Evolutionary conservation across 176 grass and related monocot species (phyloP).

Genomic region (Triticum turgidum): DNA sequence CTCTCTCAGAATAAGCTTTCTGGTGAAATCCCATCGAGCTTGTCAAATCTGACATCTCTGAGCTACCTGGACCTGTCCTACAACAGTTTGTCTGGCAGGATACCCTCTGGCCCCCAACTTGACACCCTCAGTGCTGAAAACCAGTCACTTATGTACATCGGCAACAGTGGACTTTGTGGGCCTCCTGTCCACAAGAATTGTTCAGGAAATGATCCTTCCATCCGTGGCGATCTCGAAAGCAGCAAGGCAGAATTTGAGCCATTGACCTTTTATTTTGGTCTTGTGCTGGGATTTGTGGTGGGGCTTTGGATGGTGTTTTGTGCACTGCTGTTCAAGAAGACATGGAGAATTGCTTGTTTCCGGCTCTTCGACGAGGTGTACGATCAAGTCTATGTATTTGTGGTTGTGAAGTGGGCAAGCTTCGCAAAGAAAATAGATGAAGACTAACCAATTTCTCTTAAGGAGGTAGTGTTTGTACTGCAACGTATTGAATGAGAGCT

Average conservation of each 20-base stretch:
- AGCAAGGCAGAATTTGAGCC: too few species aligned
- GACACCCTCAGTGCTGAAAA: background rate
- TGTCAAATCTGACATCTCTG: too few species aligned
- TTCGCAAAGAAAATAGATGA: background rate
- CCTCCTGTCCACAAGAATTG: conserved; percentile 31
- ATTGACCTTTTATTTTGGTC: too few species aligned
- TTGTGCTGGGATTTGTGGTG: too few species aligned
- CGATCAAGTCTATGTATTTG: background rate
- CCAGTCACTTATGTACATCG: background rate
- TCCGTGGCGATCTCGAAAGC: too few species aligned
- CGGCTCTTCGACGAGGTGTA: background rate
- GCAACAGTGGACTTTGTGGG: conserved; percentile 31
- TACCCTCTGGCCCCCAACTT: too few species aligned
- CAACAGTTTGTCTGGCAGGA: too few species aligned
- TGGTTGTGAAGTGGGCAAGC: background rate
- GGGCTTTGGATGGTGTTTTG: conserved; percentile 20
- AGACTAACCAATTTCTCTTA: background rate
- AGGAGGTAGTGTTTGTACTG: background rate
- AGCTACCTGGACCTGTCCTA: too few species aligned
- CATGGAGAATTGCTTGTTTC: conserved; percentile 35
- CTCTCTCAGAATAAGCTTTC: too few species aligned
- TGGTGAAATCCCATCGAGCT: too few species aligned
- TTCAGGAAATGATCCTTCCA: too few species aligned
- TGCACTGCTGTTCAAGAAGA: conserved; percentile 17
- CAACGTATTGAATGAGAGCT: background rate